Evolutionary conservation across 805 yeast genomes (phyloP).

Genomic region (Saccharomycopsis fermentans): DNA sequence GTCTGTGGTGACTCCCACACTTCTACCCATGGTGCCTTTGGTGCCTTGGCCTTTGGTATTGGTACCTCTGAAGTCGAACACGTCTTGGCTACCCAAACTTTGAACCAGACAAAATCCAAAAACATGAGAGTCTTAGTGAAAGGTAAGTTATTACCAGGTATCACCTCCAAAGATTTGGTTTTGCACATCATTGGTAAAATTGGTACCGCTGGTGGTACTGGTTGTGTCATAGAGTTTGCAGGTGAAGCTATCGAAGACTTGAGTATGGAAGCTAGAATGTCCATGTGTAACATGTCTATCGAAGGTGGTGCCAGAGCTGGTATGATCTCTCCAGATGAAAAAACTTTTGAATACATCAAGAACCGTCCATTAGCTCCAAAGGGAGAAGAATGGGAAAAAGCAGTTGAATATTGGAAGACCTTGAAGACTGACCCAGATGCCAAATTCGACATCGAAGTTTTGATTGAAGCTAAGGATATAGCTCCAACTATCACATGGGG

Average conservation of each 20-base stretch:
- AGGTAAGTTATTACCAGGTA: constrained; percentile 79
- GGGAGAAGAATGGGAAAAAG: constrained; percentile 94
- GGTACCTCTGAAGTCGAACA: constrained; percentile 99
- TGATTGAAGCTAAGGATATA: constrained; percentile 72
- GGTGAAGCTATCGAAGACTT: constrained; percentile 87
- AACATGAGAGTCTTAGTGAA: constrained; percentile 85
- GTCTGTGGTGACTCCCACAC: constrained; percentile 99
- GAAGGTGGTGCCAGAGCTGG: constrained; percentile 99
- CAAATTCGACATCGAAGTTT: constrained; percentile 72
- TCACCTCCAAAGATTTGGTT: constrained; percentile 92
- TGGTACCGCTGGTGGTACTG: constrained; percentile 99
- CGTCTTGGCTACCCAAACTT: constrained; percentile 94
- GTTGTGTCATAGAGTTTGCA: constrained; percentile 91
- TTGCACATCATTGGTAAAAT: constrained; percentile 91
- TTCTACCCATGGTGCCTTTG: constrained; percentile 98
- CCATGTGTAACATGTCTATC: constrained; percentile 98
- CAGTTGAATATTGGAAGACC: constrained; percentile 83
- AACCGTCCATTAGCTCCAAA: constrained; percentile 93
- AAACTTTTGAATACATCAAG: constrained; percentile 77
- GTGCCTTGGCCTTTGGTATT: constrained; percentile 94
- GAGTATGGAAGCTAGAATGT: constrained; percentile 97
- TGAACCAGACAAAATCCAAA: constrained; percentile 89
- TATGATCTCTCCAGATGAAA: constrained; percentile 94
- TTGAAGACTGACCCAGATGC: constrained; percentile 87
- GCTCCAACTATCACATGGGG: constrained; percentile 99